Evolutionary conservation across 208 protist species (phyloP).

Genomic region (Balamuthia mandrillaris): DNA sequence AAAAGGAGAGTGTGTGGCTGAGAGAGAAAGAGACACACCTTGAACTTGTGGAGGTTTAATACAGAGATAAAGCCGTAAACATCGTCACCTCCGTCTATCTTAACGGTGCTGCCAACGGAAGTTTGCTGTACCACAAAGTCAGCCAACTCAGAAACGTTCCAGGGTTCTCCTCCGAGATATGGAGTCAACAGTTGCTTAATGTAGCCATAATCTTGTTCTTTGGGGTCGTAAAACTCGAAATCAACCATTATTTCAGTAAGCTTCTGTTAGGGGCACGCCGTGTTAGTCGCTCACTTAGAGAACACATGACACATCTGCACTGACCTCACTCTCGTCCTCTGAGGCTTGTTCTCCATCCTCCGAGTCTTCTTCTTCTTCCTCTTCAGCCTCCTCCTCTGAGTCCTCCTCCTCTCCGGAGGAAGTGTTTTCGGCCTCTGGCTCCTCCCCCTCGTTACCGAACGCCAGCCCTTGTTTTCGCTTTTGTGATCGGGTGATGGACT

Average conservation of each 20-base stretch:
- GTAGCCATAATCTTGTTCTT: background rate
- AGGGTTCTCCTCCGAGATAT: background rate
- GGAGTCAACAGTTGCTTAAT: background rate
- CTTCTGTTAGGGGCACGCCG: background rate
- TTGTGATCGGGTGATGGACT: background rate
- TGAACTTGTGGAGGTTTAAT: constrained; percentile 11
- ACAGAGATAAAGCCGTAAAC: background rate
- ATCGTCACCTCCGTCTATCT: background rate
- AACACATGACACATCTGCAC: background rate
- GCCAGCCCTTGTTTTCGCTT: background rate
- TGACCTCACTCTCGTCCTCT: background rate
- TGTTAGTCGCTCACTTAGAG: background rate
- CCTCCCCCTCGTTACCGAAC: background rate
- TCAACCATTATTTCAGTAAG: background rate
- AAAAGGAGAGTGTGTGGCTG: background rate
- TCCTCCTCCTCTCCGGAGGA: background rate
- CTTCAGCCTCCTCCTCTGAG: background rate
- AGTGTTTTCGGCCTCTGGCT: background rate
- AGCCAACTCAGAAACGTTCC: background rate
- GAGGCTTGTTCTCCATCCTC: background rate
- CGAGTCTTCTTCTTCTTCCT: background rate
- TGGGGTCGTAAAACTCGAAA: background rate
- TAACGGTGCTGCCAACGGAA: background rate
- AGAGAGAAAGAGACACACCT: background rate
- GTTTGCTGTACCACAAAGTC: background rate